These are phyloP conservation scores for Candida bentonensis DNA, from an alignment of 805 yeast species.

Conservation along the genomic window DNA sequence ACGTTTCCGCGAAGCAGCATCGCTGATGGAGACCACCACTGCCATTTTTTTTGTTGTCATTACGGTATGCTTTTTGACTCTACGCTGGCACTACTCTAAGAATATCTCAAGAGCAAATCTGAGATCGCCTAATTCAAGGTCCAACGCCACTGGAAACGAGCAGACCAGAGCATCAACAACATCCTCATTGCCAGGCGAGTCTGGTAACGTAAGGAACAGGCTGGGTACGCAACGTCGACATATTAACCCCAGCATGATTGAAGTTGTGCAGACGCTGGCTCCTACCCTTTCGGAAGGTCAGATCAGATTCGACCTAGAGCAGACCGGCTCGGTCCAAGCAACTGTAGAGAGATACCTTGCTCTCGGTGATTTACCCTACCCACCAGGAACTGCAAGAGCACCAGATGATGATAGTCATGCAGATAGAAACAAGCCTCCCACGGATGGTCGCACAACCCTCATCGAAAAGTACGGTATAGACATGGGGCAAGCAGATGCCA, in stretches of 20 bases:
- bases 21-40: background rate
- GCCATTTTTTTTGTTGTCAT: background rate
- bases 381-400: constrained; percentile 10
- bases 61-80: background rate
- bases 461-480: constrained; percentile 1
- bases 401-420: background rate
- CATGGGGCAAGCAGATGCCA: constrained; percentile 15
- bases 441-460: too few relatives aligned
- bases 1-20: too few relatives aligned
- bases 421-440: background rate
- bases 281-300: constrained; percentile 52
- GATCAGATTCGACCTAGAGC: constrained; percentile 49
- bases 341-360: constrained; percentile 56
- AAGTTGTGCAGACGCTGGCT: constrained; percentile 62
- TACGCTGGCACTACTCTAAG: background rate
- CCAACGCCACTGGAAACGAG: background rate
- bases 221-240: constrained; percentile 6
- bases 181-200: background rate
- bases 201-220: background rate
- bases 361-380: constrained; percentile 41
- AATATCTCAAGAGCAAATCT: background rate
- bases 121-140: background rate
- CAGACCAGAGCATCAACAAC: too few relatives aligned
- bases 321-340: constrained; percentile 59
- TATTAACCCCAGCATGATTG: constrained; percentile 39